Percentiles rank a stretch among this genome's conserved stretches.
phyloP scores from a whole-genome alignment of 139 green algal genomes.

The Chlorella vulgaris region DNA sequence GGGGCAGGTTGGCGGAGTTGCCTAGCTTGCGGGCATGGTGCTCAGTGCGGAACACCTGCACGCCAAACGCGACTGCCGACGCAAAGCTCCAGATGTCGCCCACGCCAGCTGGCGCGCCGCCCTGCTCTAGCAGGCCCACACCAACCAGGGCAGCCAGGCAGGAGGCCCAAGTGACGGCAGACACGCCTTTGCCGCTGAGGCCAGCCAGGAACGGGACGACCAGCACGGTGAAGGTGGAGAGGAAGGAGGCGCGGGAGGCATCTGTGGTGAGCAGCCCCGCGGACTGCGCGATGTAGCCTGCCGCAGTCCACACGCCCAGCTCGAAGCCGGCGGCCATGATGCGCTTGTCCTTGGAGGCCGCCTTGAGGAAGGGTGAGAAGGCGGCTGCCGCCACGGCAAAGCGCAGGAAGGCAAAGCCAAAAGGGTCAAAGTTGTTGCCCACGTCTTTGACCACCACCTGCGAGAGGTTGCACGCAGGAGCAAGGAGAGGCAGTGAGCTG shows the following conservation, averaged over 20 bases:
- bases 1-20: conserved; percentile 29
- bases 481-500: neutral
- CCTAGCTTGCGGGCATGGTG: conserved; percentile 44
- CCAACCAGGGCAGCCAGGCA: conserved; percentile 66
- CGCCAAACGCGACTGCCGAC: conserved; percentile 76
- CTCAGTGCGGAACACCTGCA: conserved; percentile 67
- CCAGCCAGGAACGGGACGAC: conserved; percentile 79
- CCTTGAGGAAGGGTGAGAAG: conserved; percentile 49
- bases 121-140: conserved; percentile 70
- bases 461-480: neutral
- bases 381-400: conserved; percentile 50
- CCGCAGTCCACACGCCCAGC: conserved; percentile 48
- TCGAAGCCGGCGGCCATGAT: conserved; percentile 46
- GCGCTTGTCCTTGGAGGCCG: conserved; percentile 5
- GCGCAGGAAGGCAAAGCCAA: conserved; percentile 40
- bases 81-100: conserved; percentile 73
- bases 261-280: conserved; percentile 71
- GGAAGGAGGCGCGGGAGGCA: conserved; percentile 71
- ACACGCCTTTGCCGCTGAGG: conserved; percentile 63
- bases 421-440: conserved; percentile 34
- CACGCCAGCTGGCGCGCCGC: conserved; percentile 44
- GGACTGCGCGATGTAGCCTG: conserved; percentile 64
- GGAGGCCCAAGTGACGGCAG: conserved; percentile 63
- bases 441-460: conserved; percentile 53
- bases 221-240: conserved; percentile 86